These are phyloP conservation scores for Colletotrichum camelliae DNA, from an alignment of 2,329 filamentous ascomycete species.

Conservation along the genomic window DNA sequence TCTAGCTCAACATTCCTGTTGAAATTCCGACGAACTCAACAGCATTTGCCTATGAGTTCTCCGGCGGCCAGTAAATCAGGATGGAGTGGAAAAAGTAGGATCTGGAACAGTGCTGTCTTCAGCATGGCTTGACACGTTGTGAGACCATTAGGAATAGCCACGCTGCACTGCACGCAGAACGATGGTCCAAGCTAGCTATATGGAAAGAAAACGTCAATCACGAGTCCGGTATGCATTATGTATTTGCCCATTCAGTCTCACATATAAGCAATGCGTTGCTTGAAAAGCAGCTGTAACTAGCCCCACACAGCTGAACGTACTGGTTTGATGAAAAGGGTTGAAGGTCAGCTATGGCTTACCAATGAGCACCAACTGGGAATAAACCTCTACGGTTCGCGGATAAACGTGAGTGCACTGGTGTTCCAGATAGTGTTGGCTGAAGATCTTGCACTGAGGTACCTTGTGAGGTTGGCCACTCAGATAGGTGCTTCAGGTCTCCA, in stretches of 20 bases:
- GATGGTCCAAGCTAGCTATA: not conserved
- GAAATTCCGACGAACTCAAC: not conserved
- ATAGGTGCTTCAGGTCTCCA: not conserved
- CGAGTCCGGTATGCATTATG: not conserved
- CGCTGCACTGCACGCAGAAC: not conserved
- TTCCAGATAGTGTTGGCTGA: not conserved
- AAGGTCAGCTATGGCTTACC: not conserved
- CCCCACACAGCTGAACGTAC: not conserved
- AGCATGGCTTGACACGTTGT: not conserved
- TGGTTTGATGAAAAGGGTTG: not conserved
- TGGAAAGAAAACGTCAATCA: not conserved
- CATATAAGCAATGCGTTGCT: not conserved
- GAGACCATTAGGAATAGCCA: not conserved
- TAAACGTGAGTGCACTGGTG: not conserved
- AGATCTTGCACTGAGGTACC: too few relatives aligned
- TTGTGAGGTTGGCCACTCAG: not conserved
- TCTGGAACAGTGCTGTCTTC: not conserved
- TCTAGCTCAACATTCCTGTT: not conserved
- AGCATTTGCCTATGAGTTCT: not conserved
- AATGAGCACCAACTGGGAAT: not conserved
- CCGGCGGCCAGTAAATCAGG: not conserved
- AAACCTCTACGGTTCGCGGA: not conserved
- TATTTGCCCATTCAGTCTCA: not conserved
- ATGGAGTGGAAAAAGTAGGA: accelerated
- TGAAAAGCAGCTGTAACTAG: not conserved